Base-by-base conservation (phyloP, 1,284 basidiomycete species). In the Papiliotrema nemorosa region DNA sequence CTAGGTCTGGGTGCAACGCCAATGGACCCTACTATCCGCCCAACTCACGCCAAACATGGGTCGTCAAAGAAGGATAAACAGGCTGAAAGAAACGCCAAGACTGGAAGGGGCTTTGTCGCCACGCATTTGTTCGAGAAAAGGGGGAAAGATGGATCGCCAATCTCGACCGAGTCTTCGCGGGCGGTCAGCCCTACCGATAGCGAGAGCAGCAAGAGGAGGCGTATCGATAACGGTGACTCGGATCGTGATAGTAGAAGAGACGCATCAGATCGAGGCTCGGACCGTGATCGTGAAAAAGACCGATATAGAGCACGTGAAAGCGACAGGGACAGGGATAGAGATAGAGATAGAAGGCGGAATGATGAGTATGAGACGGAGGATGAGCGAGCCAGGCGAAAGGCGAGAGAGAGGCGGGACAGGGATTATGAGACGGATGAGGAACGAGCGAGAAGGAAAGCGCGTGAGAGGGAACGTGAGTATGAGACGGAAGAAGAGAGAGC, bases 1-100 rank as follows among this genome's bases (percentile, higher is more conserved):
- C 77, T 96, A 3, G 92, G 92, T 0, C 86, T 97, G 33, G 92
- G 92, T 2, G 92, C 92, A 2, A 96, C 93, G 69, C 86, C 72
- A 3, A 52, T 73, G 26, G 49, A 59, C 12, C 50, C 57, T 5
- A 58, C 64, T 31, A 45, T 69, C 3, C 62, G 64, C 12, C 63
- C 65, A 4, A 58, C 63, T 16, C 55, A 52, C 21, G 45, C 49
- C 16, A 58, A 58, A 16, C 56, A 52, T 47, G 58, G 57, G 18
- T 45, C 62, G 44, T 44, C 49, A 3, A 70, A 67, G 50, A 63
- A 56, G 57, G 64, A 58, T 46, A 50, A 53, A 25, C 44, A 50
- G 25, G 46, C 49, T 3, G 60, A 56, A 13, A 58, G 65, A 39
- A 44, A 36, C 22, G 41, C 48, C 33, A 34, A 37, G 20, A 60